These are phyloP conservation scores for Galium porrigens DNA, from an alignment of 305 asterid species.

Conservation along the genomic window DNA sequence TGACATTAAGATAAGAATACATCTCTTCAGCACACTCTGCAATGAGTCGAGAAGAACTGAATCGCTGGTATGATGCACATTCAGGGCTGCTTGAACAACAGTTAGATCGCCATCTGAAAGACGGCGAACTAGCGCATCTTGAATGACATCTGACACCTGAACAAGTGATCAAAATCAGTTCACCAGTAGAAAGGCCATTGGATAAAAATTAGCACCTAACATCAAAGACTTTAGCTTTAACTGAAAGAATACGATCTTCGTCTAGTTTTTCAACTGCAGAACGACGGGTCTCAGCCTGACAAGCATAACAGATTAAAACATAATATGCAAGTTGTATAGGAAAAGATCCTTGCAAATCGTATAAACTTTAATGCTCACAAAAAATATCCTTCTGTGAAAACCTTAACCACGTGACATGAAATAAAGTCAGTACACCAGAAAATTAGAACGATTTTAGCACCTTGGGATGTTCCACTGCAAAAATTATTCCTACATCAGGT, in stretches of 20 bases:
- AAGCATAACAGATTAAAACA: too few relatives aligned
- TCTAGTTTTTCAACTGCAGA: too few relatives aligned
- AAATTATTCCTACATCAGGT: slow-evolving; percentile 46
- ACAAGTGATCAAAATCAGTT: background rate
- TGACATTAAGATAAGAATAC: too few relatives aligned
- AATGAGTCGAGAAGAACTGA: too few relatives aligned
- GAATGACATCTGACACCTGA: slow-evolving; percentile 58
- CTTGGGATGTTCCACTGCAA: slow-evolving; percentile 71
- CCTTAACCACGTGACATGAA: background rate
- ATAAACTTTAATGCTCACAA: background rate
- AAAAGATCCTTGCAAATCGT: too few relatives aligned
- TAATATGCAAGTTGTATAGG: too few relatives aligned
- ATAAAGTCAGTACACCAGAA: background rate
- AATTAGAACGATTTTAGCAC: slow-evolving; percentile 19
- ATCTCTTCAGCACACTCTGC: too few relatives aligned
- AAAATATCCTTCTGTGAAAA: background rate
- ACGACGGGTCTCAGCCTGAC: too few relatives aligned
- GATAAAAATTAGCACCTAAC: background rate
- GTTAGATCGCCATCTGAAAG: slow-evolving; percentile 64
- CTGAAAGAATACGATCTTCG: background rate
- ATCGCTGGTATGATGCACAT: too few relatives aligned
- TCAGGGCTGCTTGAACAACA: too few relatives aligned
- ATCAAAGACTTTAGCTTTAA: background rate
- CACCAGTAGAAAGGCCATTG: background rate
- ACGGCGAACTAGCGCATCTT: slow-evolving; percentile 55